A percentile compares a stretch with the other conserved stretches of the same genome.
Conservation (phyloP, 768 basidiomycete genomes). For the Hygrocybe punicea region DNA sequence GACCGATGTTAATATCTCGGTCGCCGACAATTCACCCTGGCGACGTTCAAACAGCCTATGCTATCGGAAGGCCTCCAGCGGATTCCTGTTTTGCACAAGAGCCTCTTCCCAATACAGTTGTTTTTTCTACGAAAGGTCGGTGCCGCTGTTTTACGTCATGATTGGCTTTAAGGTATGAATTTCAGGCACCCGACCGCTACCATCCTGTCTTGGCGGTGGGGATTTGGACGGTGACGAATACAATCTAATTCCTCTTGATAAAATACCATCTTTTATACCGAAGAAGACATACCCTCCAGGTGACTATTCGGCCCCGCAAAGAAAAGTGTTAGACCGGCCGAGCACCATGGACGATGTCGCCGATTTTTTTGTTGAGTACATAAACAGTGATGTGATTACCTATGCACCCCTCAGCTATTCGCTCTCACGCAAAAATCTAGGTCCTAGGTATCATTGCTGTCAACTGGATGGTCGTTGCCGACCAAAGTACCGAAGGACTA, state of each 20-base stretch:
- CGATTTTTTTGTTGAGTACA: slow-evolving; percentile 68
- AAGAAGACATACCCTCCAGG: slow-evolving; percentile 37
- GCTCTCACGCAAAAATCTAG: background rate
- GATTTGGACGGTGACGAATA: slow-evolving; percentile 68
- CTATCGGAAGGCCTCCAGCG: slow-evolving; percentile 56
- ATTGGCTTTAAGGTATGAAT: background rate
- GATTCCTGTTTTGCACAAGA: slow-evolving; percentile 52
- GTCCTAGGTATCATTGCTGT: slow-evolving; percentile 55
- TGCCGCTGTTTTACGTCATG: slow-evolving; percentile 6
- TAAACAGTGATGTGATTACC: slow-evolving; percentile 55
- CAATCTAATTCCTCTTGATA: slow-evolving; percentile 46
- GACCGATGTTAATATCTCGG: slow-evolving; percentile 54
- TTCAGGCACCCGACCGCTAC: slow-evolving; percentile 55
- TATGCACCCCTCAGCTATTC: background rate
- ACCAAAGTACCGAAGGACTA: slow-evolving; percentile 47
- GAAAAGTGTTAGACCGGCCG: slow-evolving; percentile 42
- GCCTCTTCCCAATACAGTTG: slow-evolving; percentile 57
- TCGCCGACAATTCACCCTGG: slow-evolving; percentile 71
- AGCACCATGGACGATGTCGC: slow-evolving; percentile 64
- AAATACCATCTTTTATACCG: slow-evolving; percentile 36
- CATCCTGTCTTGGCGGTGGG: slow-evolving; percentile 63
- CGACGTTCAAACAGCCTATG: slow-evolving; percentile 56
- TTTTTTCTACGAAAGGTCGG: slow-evolving; percentile 62
- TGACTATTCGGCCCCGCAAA: slow-evolving; percentile 46
- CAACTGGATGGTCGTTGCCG: slow-evolving; percentile 65